A percentile compares a stretch with the other conserved stretches of the same genome.
These are phyloP conservation scores for Aquilaria sinensis DNA, from an alignment of 345 rosid species.

Conservation along the genomic window DNA sequence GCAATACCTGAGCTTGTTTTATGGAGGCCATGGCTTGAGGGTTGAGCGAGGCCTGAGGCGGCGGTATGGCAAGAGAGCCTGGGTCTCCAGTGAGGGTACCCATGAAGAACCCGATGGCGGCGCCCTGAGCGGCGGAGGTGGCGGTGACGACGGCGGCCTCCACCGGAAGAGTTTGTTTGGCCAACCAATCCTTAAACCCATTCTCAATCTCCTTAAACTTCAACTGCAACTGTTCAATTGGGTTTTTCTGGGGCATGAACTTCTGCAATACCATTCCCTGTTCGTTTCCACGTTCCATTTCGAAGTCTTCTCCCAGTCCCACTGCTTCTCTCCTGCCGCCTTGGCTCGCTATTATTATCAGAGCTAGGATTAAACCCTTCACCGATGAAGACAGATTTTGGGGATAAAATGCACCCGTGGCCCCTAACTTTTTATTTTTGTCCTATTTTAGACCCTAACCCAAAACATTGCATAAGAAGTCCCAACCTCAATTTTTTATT, in stretches of 20 bases:
- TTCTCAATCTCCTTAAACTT: conserved; percentile 58
- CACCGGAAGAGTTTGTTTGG: conserved; percentile 64
- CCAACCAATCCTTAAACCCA: conserved; percentile 66
- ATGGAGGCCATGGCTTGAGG: conserved; percentile 84
- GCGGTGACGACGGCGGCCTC: conserved; percentile 78
- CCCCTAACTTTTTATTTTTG: too few relatives aligned
- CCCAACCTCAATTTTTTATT: too few relatives aligned
- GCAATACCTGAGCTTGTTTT: conserved; percentile 75
- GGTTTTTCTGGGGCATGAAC: conserved; percentile 43
- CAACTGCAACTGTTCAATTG: conserved; percentile 43
- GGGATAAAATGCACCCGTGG: too few relatives aligned
- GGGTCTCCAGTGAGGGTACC: conserved; percentile 60
- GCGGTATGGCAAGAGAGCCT: conserved; percentile 34
- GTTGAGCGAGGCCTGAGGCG: conserved; percentile 45
- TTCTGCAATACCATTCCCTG: conserved; percentile 32
- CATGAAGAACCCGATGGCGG: conserved; percentile 77
- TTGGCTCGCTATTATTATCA: too few relatives aligned
- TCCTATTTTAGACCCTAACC: too few relatives aligned
- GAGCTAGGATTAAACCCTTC: too few relatives aligned
- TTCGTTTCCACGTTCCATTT: conserved; percentile 49
- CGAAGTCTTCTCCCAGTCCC: background rate
- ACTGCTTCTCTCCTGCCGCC: too few relatives aligned
- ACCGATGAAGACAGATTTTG: too few relatives aligned
- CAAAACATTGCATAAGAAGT: too few relatives aligned
- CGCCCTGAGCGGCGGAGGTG: conserved; percentile 74